Conservation (phyloP, 371 early-diverging fungal genomes). For the Batkoa obscura region DNA sequence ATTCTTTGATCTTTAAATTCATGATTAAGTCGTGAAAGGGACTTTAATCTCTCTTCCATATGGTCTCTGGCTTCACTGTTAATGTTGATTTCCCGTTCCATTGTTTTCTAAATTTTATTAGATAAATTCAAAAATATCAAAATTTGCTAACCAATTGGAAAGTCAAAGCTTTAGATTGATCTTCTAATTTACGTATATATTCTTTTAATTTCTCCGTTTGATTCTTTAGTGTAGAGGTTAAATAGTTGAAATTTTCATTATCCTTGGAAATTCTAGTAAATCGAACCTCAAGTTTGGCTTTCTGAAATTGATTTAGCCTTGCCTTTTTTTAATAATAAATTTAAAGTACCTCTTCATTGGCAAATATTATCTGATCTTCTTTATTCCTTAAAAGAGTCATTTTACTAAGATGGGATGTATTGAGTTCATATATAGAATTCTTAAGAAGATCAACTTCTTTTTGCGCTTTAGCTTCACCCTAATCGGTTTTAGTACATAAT, state of each 20-base stretch:
- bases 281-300: conserved; percentile 3
- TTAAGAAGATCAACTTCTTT: conserved; percentile 60
- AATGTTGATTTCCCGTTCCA: conserved; percentile 11
- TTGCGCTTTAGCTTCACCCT: too few relatives aligned
- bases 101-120: conserved; percentile 22
- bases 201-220: conserved; percentile 7
- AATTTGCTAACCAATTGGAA: conserved; percentile 9
- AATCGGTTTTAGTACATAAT: too few relatives aligned
- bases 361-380: conserved; percentile 53
- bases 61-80: conserved; percentile 14
- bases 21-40: conserved; percentile 6
- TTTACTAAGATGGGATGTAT: conserved; percentile 57
- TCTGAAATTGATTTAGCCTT: conserved; percentile 5
- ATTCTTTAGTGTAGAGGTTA: not conserved
- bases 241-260: not conserved
- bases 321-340: too few relatives aligned
- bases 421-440: conserved; percentile 55
- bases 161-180: conserved; percentile 4
- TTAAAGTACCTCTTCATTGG: too few relatives aligned
- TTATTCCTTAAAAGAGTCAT: conserved; percentile 47
- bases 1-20: conserved; percentile 21
- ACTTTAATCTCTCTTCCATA: conserved; percentile 30
- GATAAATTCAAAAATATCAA: conserved; percentile 16
- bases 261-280: not conserved
- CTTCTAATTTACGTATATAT: conserved; percentile 7